Conservation (phyloP, 495 filamentous ascomycete species). For the Saxophila tyrrhenica region DNA sequence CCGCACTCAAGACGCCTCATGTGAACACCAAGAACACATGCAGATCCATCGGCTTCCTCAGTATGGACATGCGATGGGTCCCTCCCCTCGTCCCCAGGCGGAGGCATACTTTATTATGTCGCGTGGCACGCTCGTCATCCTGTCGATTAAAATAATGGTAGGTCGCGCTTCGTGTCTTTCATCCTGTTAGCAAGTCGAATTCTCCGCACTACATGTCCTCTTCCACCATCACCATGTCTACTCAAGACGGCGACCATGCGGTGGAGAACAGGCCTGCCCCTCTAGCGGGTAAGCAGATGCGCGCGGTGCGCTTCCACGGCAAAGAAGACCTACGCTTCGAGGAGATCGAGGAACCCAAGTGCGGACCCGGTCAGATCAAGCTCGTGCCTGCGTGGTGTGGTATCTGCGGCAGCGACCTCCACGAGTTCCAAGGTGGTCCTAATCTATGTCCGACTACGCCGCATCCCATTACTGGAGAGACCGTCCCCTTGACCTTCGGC, state of each 20-base stretch:
- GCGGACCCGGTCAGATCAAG: constrained; percentile 30
- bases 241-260: neutral
- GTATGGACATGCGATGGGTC: neutral
- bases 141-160: too few species aligned
- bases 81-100: too few species aligned
- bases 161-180: too few species aligned
- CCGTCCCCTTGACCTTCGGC: constrained; percentile 47
- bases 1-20: neutral
- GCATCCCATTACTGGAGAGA: constrained; percentile 47
- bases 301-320: constrained; percentile 31
- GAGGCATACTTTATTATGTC: too few species aligned
- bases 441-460: constrained; percentile 44
- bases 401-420: constrained; percentile 36
- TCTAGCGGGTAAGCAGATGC: constrained; percentile 22
- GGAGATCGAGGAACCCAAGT: constrained; percentile 27
- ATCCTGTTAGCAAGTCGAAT: too few species aligned
- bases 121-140: too few species aligned
- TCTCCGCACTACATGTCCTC: too few species aligned
- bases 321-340: constrained; percentile 29
- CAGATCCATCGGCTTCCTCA: neutral
- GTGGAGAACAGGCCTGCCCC: constrained; percentile 17
- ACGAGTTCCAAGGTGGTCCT: constrained; percentile 49
- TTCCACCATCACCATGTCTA: neutral
- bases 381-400: constrained; percentile 45
- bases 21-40: too few species aligned